These are phyloP conservation scores for Chaetomiaceae sp. DNA, from an alignment of 2,329 filamentous ascomycete genomes.

Conservation along the genomic window DNA sequence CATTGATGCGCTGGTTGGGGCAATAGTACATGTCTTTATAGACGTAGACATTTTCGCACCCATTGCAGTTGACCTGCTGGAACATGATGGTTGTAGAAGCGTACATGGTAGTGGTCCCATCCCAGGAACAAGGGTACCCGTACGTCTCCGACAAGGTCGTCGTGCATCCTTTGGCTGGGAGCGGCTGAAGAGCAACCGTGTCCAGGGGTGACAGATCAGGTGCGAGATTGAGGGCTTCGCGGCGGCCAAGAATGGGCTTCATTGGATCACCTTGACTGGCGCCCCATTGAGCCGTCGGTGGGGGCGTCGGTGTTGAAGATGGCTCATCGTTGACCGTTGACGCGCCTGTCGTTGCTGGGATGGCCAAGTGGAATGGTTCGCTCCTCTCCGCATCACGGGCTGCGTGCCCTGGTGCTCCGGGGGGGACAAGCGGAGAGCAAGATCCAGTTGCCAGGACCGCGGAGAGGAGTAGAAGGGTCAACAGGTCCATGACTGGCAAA, in stretches of 20 bases:
- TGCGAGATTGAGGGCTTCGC: conserved; percentile 9
- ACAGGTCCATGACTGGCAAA: conserved; percentile 17
- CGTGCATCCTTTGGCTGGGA: conserved; percentile 24
- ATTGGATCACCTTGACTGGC: neutral
- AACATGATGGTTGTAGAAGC: conserved; percentile 28
- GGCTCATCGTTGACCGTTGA: neutral
- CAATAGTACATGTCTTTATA: conserved; percentile 26
- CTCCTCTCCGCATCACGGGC: neutral
- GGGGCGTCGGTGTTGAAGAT: neutral
- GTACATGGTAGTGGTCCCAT: conserved; percentile 28
- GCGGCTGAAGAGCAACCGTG: neutral
- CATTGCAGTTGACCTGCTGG: conserved; percentile 32
- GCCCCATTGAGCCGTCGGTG: neutral
- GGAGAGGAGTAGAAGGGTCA: conserved; percentile 17
- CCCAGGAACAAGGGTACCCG: conserved; percentile 31
- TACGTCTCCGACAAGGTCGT: conserved; percentile 27
- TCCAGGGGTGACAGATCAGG: neutral
- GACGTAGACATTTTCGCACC: conserved; percentile 29
- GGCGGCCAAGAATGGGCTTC: neutral
- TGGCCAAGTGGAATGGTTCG: neutral
- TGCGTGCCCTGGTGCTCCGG: no score
- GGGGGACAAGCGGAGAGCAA: conserved; percentile 14
- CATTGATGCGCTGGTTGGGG: conserved; percentile 26
- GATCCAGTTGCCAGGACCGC: conserved; percentile 12
- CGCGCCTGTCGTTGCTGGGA: neutral